phyloP scores from a whole-genome alignment of 345 rosid genomes.

The Tarenaya hassleriana region DNA sequence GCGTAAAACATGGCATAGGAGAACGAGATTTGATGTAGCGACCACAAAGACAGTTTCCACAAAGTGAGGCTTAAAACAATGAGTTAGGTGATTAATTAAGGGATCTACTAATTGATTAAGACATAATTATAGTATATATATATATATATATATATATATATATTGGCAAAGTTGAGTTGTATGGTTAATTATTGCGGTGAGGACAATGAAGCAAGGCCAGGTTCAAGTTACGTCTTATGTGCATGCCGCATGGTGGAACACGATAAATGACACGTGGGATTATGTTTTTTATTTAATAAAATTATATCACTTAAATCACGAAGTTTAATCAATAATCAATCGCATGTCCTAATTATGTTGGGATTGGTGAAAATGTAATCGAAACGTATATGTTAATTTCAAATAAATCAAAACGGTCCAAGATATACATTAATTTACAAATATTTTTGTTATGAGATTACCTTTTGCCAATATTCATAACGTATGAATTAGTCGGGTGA shows the following conservation, averaged over 20 bases:
- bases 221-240: slow-evolving; percentile 30
- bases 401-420: too few relatives aligned
- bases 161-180: neutral
- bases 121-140: slow-evolving; percentile 5
- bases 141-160: too few relatives aligned
- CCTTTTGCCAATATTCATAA: too few relatives aligned
- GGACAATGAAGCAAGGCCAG: slow-evolving; percentile 24
- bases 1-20: neutral
- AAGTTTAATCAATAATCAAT: slow-evolving; percentile 12
- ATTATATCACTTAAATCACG: too few relatives aligned
- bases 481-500: too few relatives aligned
- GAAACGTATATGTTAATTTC: too few relatives aligned
- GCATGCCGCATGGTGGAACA: slow-evolving; percentile 28
- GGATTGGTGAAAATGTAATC: slow-evolving; percentile 19
- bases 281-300: slow-evolving; percentile 23
- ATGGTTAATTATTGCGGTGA: slow-evolving; percentile 4
- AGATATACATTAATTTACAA: too few relatives aligned
- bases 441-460: too few relatives aligned
- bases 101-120: neutral
- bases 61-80: slow-evolving; percentile 16
- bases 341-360: slow-evolving; percentile 23
- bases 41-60: slow-evolving; percentile 14
- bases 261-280: slow-evolving; percentile 29
- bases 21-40: slow-evolving; percentile 13
- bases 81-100: slow-evolving; percentile 10